A percentile compares a stretch with the other conserved stretches of the same genome.
Conservation (phyloP, 202 grass and related monocot genomes). For the Hordeum pubiflorum region DNA sequence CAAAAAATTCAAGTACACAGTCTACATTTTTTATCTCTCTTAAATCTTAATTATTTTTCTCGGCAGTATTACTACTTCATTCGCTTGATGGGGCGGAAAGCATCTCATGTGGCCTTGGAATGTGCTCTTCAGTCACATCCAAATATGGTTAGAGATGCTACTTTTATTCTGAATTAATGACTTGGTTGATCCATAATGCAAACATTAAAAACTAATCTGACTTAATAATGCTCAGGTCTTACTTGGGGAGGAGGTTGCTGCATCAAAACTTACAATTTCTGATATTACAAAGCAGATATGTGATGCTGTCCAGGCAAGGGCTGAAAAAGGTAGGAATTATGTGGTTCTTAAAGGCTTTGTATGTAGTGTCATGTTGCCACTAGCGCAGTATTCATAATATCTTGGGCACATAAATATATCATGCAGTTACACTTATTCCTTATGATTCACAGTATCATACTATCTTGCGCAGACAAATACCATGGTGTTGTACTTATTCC, state of each 20-base stretch:
- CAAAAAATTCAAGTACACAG: not conserved
- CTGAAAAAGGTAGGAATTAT: slow-evolving; percentile 44
- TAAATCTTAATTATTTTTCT: slow-evolving; percentile 3
- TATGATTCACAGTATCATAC: slow-evolving; percentile 10
- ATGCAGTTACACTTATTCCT: slow-evolving; percentile 33
- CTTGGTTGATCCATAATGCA: not conserved
- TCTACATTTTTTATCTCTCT: not conserved
- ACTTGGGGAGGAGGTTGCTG: slow-evolving; percentile 71
- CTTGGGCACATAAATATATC: slow-evolving; percentile 30
- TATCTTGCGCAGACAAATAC: slow-evolving; percentile 21
- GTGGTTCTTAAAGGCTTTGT: not conserved
- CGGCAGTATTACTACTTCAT: slow-evolving; percentile 79
- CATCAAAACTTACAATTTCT: slow-evolving; percentile 72
- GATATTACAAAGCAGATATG: slow-evolving; percentile 70
- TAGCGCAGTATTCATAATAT: not conserved
- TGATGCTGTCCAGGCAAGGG: slow-evolving; percentile 61
- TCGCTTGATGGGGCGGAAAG: slow-evolving; percentile 73
- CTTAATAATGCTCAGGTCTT: slow-evolving; percentile 47
- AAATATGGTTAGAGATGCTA: slow-evolving; percentile 48
- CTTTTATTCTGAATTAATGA: not conserved
- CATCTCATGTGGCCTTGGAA: slow-evolving; percentile 78
- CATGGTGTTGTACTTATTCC: slow-evolving; percentile 41
- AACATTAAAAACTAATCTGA: not conserved
- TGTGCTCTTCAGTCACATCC: slow-evolving; percentile 78
- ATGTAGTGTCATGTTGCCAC: not conserved